Conservation (phyloP, 1,284 basidiomycete genomes). For the Tetrapyrgos nigripes region DNA sequence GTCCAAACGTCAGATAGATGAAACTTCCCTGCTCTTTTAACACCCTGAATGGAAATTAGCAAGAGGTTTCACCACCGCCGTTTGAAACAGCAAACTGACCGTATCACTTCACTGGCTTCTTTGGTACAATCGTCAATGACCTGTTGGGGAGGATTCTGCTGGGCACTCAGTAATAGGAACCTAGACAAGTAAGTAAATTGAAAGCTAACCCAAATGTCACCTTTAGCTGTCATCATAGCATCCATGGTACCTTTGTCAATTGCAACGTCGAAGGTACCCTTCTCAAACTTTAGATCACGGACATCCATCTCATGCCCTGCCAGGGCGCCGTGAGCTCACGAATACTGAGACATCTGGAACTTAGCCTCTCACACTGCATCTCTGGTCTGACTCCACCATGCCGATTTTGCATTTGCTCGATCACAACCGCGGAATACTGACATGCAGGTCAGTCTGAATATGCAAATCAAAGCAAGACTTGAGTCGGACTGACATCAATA, state of each 20-base stretch:
- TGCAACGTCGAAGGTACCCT: slow-evolving; percentile 80
- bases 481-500: slow-evolving; percentile 69
- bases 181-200: background rate
- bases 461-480: background rate
- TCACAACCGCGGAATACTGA: slow-evolving; percentile 83
- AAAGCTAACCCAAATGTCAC: slow-evolving; percentile 83
- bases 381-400: slow-evolving; percentile 62
- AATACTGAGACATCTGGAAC: background rate
- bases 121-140: slow-evolving; percentile 78
- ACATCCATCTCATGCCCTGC: slow-evolving; percentile 91
- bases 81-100: slow-evolving; percentile 49
- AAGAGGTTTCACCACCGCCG: background rate
- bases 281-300: slow-evolving; percentile 71
- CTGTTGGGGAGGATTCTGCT: slow-evolving; percentile 81
- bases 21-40: slow-evolving; percentile 66
- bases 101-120: slow-evolving; percentile 83
- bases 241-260: slow-evolving; percentile 98
- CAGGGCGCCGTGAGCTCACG: background rate
- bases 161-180: background rate
- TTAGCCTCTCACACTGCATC: slow-evolving; percentile 74
- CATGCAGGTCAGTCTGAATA: slow-evolving; percentile 12
- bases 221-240: slow-evolving; percentile 90
- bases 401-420: slow-evolving; percentile 79
- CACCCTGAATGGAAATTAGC: slow-evolving; percentile 58
- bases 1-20: slow-evolving; percentile 89